Evolutionary conservation across 2,329 filamentous ascomycete species (phyloP).

Genomic region (Monosporascus cannonballus): DNA sequence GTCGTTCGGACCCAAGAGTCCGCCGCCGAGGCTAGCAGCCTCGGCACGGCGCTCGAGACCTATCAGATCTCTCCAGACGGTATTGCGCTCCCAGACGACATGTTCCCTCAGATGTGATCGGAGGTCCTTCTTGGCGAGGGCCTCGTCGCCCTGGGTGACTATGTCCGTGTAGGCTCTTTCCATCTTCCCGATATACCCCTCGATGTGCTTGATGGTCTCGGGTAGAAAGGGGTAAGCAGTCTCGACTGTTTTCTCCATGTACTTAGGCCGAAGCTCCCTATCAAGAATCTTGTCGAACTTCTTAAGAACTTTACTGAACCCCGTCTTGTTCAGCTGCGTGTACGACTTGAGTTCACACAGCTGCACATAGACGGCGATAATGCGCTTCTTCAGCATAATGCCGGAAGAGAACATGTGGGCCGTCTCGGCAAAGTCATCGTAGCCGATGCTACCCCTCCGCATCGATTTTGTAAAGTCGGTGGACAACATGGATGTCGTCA

Average conservation of each 20-base stretch:
- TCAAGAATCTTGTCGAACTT: conserved; percentile 98
- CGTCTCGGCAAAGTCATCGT: conserved; percentile 75
- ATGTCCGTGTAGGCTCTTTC: conserved; percentile 76
- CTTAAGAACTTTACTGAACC: conserved; percentile 93
- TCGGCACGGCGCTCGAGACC: conserved; percentile 94
- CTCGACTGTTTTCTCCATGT: conserved; percentile 69
- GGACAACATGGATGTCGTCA: conserved; percentile 44
- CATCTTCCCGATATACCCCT: conserved; percentile 66
- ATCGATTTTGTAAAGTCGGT: conserved; percentile 52
- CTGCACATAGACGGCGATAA: conserved; percentile 81
- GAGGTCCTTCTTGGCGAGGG: conserved; percentile 74
- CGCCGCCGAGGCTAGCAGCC: conserved; percentile 83
- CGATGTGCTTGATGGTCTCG: conserved; percentile 63
- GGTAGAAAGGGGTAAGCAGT: conserved; percentile 76
- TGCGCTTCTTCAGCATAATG: conserved; percentile 88
- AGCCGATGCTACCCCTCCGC: conserved; percentile 60
- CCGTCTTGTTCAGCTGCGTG: conserved; percentile 91
- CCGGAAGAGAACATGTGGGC: conserved; percentile 59
- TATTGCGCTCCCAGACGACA: conserved; percentile 98
- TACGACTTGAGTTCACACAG: conserved; percentile 95
- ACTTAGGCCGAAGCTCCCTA: conserved; percentile 68
- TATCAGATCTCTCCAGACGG: conserved; percentile 98
- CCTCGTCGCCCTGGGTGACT: conserved; percentile 74
- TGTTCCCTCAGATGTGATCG: conserved; percentile 90
- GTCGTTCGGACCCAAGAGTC: conserved; percentile 71